Evolutionary conservation across 1,284 basidiomycete species (phyloP), one percentile per base, ranked within the genome.

Genomic region (Moesziomyces sp.): DNA sequence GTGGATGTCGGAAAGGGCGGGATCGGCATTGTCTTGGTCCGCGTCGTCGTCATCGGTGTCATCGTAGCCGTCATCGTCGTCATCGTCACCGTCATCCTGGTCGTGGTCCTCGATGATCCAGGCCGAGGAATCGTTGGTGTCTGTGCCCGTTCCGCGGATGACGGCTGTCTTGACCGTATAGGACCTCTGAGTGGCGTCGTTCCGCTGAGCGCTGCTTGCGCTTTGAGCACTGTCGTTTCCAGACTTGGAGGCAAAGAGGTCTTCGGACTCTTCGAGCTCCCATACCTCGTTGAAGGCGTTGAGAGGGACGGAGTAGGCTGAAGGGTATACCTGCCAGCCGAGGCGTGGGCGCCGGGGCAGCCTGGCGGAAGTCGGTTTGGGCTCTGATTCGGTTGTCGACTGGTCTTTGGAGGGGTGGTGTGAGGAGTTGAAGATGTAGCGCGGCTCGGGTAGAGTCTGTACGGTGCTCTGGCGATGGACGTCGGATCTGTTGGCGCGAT

Each of bases 251-350:
- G 30, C 43, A 52, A 74, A 63, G 19, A 71, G 54, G 5, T 78
- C 76, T 16, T 74, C 76, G 1, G 70, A 58, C 35, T 79, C 77
- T 44, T 76, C 77, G 11, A 79, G 59, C 23, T 79, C 77, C 76
- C 75, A 78, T 2, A 76, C 76, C 48, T 79, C 77, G 60, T 76
- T 79, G 66, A 64, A 79, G 1, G 77, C 73, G 16, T 69, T 62
- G 23, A 77, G 42, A 9, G 71, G 57, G n/a, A 79, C 52, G 35
- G 54, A 54, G 4, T 65, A 67, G 4, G 73, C 54, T 2, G 73
- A 73, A 0, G 68, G 68, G 40, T 70, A 64, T 6, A 67, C 47
- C 34, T 64, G 59, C 65, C 66, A 67, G 23, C 69, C 65, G 1
- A 72, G 43, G 6, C 49, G 47, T 4, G 52, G 42, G 14, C 52